Evolutionary conservation across 2,329 filamentous ascomycete genomes (phyloP).

Genomic region (Blumeria hordei): DNA sequence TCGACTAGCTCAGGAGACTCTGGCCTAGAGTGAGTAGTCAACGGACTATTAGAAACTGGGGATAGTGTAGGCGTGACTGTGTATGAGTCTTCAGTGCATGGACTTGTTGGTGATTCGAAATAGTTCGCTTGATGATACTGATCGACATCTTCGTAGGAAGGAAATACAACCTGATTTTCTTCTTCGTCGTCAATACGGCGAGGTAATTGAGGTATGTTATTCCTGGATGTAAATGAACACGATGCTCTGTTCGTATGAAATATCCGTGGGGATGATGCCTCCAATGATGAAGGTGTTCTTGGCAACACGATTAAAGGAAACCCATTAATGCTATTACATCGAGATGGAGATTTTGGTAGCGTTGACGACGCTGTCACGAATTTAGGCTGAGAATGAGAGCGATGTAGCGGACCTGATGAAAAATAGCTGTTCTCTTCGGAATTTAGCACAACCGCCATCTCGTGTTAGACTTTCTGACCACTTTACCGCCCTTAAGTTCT

Average conservation of each 20-base stretch:
- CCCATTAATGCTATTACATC: slow-evolving; percentile 15
- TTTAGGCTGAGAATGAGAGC: slow-evolving; percentile 35
- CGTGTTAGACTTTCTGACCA: background rate
- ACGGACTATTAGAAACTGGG: slow-evolving; percentile 35
- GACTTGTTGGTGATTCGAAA: slow-evolving; percentile 25
- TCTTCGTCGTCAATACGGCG: slow-evolving; percentile 84
- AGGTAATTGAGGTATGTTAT: slow-evolving; percentile 49
- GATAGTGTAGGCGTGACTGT: slow-evolving; percentile 19
- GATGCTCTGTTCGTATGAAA: slow-evolving; percentile 27
- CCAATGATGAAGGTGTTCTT: slow-evolving; percentile 21
- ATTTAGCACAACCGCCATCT: slow-evolving; percentile 15
- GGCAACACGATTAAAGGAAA: slow-evolving; percentile 11
- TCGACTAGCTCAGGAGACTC: slow-evolving; percentile 7
- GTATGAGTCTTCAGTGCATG: slow-evolving; percentile 26
- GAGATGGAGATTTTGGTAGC: slow-evolving; percentile 22
- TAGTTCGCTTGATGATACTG: slow-evolving; percentile 18
- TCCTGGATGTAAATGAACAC: slow-evolving; percentile 36
- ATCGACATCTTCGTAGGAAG: slow-evolving; percentile 19
- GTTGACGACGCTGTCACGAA: slow-evolving; percentile 25
- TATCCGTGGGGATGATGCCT: slow-evolving; percentile 30
- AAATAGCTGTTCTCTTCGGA: slow-evolving; percentile 34
- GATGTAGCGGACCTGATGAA: slow-evolving; percentile 26
- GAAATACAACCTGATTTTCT: slow-evolving; percentile 33
- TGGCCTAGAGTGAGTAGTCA: slow-evolving; percentile 24
- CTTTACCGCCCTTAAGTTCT: too few relatives aligned